These are phyloP conservation scores for Tulasnella sp. DNA, from an alignment of 768 basidiomycete species.

Conservation along the genomic window DNA sequence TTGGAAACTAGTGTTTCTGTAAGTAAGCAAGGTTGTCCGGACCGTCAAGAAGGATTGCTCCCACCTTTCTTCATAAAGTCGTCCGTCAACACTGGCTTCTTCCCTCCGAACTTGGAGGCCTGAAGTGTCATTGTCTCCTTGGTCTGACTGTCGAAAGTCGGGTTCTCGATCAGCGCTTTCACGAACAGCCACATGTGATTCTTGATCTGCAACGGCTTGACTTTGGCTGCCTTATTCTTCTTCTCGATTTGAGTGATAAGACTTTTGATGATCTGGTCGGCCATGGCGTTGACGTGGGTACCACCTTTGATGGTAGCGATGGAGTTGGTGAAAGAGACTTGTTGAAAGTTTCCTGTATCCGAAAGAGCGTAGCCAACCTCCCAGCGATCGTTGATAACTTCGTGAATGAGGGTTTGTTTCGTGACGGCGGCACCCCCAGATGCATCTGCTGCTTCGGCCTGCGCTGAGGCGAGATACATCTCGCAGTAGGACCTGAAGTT, in stretches of 20 bases:
- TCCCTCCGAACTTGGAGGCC: slow-evolving; percentile 78
- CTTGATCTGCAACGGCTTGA: slow-evolving; percentile 91
- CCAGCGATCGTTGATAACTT: slow-evolving; percentile 78
- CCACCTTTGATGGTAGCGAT: slow-evolving; percentile 97
- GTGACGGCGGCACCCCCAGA: slow-evolving; percentile 74
- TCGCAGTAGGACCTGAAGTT: slow-evolving; percentile 97
- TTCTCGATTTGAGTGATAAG: slow-evolving; percentile 79
- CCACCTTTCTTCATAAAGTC: slow-evolving; percentile 95
- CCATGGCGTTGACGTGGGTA: slow-evolving; percentile 79
- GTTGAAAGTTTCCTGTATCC: slow-evolving; percentile 77
- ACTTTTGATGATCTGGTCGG: slow-evolving; percentile 86
- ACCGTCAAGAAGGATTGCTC: slow-evolving; percentile 8
- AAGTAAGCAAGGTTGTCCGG: neutral
- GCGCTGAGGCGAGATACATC: slow-evolving; percentile 77
- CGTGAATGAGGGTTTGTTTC: slow-evolving; percentile 80
- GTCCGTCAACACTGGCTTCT: slow-evolving; percentile 76
- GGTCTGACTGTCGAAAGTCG: slow-evolving; percentile 98
- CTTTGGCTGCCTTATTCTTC: slow-evolving; percentile 96
- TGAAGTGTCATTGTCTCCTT: slow-evolving; percentile 92
- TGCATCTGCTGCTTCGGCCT: slow-evolving; percentile 61
- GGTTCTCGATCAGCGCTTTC: slow-evolving; percentile 93
- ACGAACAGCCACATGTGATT: slow-evolving; percentile 99
- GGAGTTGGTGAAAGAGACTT: slow-evolving; percentile 96
- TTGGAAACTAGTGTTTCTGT: slow-evolving; percentile 61
- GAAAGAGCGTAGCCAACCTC: slow-evolving; percentile 94